Conservation (phyloP, 306 rosid genomes). For the Sicyos baderoa region DNA sequence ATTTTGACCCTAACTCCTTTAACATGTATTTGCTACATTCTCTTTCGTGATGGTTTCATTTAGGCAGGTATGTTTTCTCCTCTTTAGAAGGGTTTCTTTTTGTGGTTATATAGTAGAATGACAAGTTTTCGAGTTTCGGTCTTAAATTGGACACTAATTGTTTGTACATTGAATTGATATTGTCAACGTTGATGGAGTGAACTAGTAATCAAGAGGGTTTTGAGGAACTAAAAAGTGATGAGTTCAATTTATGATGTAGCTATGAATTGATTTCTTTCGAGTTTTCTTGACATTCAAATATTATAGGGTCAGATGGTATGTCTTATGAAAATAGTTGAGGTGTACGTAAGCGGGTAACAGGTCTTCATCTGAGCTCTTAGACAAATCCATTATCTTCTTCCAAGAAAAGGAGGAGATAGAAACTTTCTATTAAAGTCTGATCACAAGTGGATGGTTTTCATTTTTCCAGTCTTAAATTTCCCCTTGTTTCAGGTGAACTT, state of each 20-base stretch:
- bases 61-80: neutral
- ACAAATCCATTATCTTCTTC: conserved; percentile 18
- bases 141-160: neutral
- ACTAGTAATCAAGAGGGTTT: too few relatives aligned
- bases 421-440: conserved; percentile 11
- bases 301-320: too few relatives aligned
- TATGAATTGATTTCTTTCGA: too few relatives aligned
- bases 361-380: neutral
- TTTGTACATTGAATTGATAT: conserved; percentile 11
- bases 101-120: neutral
- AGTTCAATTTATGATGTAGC: too few relatives aligned
- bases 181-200: too few relatives aligned
- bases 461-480: neutral
- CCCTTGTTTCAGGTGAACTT: conserved; percentile 6
- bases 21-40: neutral
- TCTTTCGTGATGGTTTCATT: neutral
- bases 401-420: conserved; percentile 10
- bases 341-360: too few relatives aligned
- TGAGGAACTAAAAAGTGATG: too few relatives aligned
- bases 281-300: too few relatives aligned
- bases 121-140: neutral
- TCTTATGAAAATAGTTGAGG: too few relatives aligned
- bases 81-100: neutral
- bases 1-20: neutral
- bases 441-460: neutral